phyloP scores from a whole-genome alignment of 2,329 filamentous ascomycete genomes.

The Elsinoe perseae region DNA sequence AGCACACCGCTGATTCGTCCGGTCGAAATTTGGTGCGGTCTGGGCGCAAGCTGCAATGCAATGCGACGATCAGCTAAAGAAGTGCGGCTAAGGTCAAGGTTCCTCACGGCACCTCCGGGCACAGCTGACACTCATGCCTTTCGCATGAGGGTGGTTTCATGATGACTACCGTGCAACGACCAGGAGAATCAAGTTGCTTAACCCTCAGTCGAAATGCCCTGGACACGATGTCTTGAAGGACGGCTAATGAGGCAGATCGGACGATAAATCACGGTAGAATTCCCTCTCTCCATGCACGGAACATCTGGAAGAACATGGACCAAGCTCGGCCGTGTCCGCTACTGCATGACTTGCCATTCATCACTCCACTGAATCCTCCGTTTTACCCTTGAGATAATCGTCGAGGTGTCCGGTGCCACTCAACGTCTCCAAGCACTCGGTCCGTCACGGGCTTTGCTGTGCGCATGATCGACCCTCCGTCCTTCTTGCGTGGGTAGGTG shows the following conservation, averaged over 20 bases:
- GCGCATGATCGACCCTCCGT: conserved; percentile 9
- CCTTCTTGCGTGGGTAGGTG: conserved; percentile 14
- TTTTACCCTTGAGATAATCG: not conserved
- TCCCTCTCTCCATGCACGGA: conserved; percentile 10
- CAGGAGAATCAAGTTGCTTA: not conserved
- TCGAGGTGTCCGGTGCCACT: not conserved
- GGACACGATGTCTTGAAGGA: not conserved
- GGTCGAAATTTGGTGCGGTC: conserved; percentile 6
- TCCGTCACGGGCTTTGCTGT: conserved; percentile 4
- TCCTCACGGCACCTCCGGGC: not conserved
- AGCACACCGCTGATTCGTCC: conserved; percentile 4
- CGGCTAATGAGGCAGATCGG: not conserved
- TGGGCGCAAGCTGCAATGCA: not conserved
- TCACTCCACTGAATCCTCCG: conserved; percentile 10
- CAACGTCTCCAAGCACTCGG: not conserved
- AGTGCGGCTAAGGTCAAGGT: conserved; percentile 11
- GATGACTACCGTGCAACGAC: not conserved
- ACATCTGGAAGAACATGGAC: conserved; percentile 15
- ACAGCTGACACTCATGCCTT: not conserved
- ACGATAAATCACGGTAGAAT: not conserved
- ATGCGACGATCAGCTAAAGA: not conserved
- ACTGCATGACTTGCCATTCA: conserved; percentile 10
- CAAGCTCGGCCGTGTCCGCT: conserved; percentile 12
- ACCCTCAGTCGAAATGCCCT: not conserved
- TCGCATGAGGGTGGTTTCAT: not conserved